Base-by-base conservation (phyloP, 2,329 filamentous ascomycete species). In the Trichoderma citrinoviride region DNA sequence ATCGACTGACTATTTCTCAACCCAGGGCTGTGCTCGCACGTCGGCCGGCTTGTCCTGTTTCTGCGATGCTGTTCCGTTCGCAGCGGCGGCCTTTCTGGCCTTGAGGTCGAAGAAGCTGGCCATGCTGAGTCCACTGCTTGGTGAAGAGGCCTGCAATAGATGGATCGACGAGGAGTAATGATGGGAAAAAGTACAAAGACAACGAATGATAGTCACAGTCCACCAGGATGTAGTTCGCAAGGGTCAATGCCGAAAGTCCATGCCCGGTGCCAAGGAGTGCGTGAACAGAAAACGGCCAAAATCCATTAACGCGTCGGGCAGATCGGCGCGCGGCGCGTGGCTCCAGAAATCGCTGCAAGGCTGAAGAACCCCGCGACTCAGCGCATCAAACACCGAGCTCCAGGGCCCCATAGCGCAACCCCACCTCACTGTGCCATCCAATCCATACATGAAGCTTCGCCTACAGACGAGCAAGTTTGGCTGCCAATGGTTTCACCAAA, bases 51-150 rank as follows among this genome's bases (percentile, higher is more conserved):
- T 84, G 67, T 88, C 84, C 62, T 82, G 77, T 77, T 94, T 96
- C 61, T 84, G 84, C 50, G 89, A 87, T 21, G 84, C 78, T 65
- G 79, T 75, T 56, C 83, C 84, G 76, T 86, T 90, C 46, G 86
- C 81, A 15, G 90, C 88, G 12, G 88, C 90, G 61, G 90, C 90
- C 74, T 92, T 92, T 41, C 94, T 88, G 61, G 94, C 94, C 79
- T 96, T 97, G 73, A 97, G 85, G 77, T 96, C 94, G 79, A 99
- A 99, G 78, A 99, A 99, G 75, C 87, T 93, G 56, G 92, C 87
- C 90, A 97, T 96, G n/a, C 37, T 53, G 64, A 19, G 19, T 7
- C 52, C 44, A 10, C 21, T 21, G 54, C 27, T 37, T 7, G 15
- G 25, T 25, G n/a, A 44, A 25, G 19, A 25, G 19, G 27, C 12